Evolutionary conservation across 208 protist genomes (phyloP), one percentile per base, ranked within the genome.

Genomic region (Blastocrithidia nonstop): DNA sequence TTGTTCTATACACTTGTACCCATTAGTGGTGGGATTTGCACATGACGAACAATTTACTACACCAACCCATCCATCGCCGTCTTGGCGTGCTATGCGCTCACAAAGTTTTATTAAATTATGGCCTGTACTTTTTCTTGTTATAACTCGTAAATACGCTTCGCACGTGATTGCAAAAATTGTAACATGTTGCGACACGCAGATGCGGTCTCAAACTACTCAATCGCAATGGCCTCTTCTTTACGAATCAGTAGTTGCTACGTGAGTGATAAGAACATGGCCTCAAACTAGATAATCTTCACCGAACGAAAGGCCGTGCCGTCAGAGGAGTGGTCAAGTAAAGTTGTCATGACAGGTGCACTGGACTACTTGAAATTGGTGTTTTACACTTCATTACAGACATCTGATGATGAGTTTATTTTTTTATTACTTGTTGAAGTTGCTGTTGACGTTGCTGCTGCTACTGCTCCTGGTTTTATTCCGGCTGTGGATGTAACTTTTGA

Each of bases 31-130:
- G n/a, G n/a, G n/a, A n/a, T n/a, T n/a, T n/a, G n/a, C n/a, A n/a
- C n/a, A n/a, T n/a, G n/a, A n/a, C n/a, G n/a, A n/a, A n/a, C n/a
- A n/a, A n/a, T n/a, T n/a, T n/a, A n/a, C n/a, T n/a, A n/a, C n/a
- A n/a, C n/a, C n/a, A n/a, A n/a, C n/a, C n/a, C n/a, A n/a, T 92
- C 73, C 70, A 94, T 92, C 39, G 49, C 45, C n/a, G 50, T 50
- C 37, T 87, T 84, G 4, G 66, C 47, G 32, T 68, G 29, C 48
- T 90, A 70, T 9, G 87, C 87, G 6, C 57, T 50, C 9, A 81
- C 83, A 70, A 91, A 94, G 46, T 92, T 64, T 39, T 94, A 82
- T 23, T 87, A 69, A 40, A 88, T 77, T 37, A 94, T 89, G n/a
- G 82, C 76, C 32, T 86, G 67, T 24, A 91, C 76, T 63, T 94